Evolutionary conservation across 495 filamentous ascomycete species (phyloP).

Genomic region (Acidiella bohemica): DNA sequence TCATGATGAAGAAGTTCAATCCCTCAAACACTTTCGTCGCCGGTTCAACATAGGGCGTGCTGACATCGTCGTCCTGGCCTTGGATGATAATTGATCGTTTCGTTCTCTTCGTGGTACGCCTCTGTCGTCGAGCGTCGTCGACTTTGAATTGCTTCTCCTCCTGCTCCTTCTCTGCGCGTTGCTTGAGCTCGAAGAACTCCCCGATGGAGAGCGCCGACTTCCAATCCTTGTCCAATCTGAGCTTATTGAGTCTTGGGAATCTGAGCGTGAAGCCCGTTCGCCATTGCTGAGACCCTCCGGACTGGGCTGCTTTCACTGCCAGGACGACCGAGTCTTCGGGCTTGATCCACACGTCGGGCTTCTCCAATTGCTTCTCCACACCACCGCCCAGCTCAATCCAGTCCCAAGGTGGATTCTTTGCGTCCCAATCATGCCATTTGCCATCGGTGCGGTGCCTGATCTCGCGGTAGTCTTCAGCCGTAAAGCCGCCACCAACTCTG

Average conservation of each 20-base stretch:
- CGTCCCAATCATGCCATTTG: constrained; percentile 82
- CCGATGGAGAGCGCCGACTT: constrained; percentile 58
- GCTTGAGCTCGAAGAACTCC: constrained; percentile 62
- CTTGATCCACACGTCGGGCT: constrained; percentile 86
- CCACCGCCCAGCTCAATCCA: constrained; percentile 75
- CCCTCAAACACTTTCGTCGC: constrained; percentile 55
- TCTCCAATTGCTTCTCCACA: constrained; percentile 53
- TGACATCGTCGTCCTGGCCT: constrained; percentile 44
- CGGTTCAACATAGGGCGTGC: constrained; percentile 40
- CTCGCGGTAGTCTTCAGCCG: constrained; percentile 67
- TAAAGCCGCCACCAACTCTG: constrained; percentile 90
- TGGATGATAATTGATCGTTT: constrained; percentile 63
- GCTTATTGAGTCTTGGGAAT: constrained; percentile 78
- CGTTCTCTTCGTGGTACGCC: constrained; percentile 45
- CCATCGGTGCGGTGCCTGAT: constrained; percentile 74
- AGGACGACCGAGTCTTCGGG: constrained; percentile 79
- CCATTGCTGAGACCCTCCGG: constrained; percentile 61
- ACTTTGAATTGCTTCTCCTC: constrained; percentile 70
- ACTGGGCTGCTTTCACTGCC: constrained; percentile 79
- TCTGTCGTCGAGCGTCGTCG: constrained; percentile 42
- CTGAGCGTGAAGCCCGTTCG: constrained; percentile 65
- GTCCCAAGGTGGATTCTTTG: constrained; percentile 60
- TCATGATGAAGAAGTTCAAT: constrained; percentile 65
- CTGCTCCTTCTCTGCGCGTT: constrained; percentile 55
- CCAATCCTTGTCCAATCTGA: constrained; percentile 78